Conservation (phyloP, 106 monocot genomes). For the Dendrobium catenatum region DNA sequence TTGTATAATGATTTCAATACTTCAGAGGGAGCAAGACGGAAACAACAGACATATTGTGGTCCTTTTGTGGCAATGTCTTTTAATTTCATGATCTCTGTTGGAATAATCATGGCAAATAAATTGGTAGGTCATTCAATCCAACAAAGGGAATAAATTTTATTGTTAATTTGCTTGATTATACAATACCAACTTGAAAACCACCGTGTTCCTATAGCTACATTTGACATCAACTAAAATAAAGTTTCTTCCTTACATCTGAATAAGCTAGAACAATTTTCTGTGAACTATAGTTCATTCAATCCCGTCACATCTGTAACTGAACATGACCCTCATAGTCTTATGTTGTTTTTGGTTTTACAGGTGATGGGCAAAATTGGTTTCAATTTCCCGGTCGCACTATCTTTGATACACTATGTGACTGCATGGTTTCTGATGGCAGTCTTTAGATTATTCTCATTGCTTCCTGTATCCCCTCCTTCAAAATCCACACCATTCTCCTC, state of each 20-base stretch:
- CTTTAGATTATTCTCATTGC: constrained; percentile 58
- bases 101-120: constrained; percentile 95
- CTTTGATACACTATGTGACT: constrained; percentile 75
- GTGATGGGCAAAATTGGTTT: constrained; percentile 94
- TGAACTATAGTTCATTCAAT: neutral
- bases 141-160: neutral
- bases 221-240: neutral
- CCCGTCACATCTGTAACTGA: neutral
- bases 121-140: constrained; percentile 25
- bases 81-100: constrained; percentile 82
- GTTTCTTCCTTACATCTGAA: neutral
- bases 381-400: constrained; percentile 86
- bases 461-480: constrained; percentile 82
- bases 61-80: constrained; percentile 75
- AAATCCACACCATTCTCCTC: constrained; percentile 90
- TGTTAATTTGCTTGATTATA: neutral
- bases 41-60: constrained; percentile 76
- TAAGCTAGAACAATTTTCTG: neutral
- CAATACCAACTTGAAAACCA: neutral
- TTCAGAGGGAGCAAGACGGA: constrained; percentile 82
- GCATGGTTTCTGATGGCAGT: constrained; percentile 84
- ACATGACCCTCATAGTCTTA: neutral
- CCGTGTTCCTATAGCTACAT: neutral
- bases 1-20: constrained; percentile 76
- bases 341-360: constrained; percentile 17